Evolutionary conservation across 352 stramenopile genomes (phyloP).

Genomic region (Phytophthora ohioensis): DNA sequence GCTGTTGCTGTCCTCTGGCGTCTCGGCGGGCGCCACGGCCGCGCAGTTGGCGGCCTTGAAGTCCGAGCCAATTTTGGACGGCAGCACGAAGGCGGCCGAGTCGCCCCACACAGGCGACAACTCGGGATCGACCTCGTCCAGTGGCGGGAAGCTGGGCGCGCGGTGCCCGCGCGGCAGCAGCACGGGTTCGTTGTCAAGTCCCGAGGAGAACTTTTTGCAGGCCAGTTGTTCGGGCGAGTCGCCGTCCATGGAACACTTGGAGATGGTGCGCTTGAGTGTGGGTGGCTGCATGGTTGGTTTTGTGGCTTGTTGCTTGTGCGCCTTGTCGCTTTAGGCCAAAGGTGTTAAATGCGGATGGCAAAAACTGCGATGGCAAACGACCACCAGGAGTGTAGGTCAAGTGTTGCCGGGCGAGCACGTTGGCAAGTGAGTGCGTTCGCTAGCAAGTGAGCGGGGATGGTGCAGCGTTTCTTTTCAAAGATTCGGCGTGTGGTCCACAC

Average conservation of each 20-base stretch:
- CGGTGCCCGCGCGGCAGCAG: slow-evolving; percentile 47
- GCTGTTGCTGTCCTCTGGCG: slow-evolving; percentile 7
- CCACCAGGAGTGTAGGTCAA: slow-evolving; percentile 14
- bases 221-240: slow-evolving; percentile 33
- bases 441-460: slow-evolving; percentile 2
- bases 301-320: not conserved
- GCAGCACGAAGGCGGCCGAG: slow-evolving; percentile 28
- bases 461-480: slow-evolving; percentile 33
- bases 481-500: slow-evolving; percentile 30
- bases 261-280: slow-evolving; percentile 81
- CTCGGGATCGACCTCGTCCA: slow-evolving; percentile 43
- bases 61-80: slow-evolving; percentile 17
- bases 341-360: slow-evolving; percentile 6
- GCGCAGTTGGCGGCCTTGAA: slow-evolving; percentile 10
- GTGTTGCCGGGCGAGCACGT: slow-evolving; percentile 10
- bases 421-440: slow-evolving; percentile 29
- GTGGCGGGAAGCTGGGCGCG: slow-evolving; percentile 14
- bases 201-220: slow-evolving; percentile 59
- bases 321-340: slow-evolving; percentile 7
- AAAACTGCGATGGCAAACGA: not conserved
- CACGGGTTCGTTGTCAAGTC: slow-evolving; percentile 47
- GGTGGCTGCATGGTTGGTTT: slow-evolving; percentile 31
- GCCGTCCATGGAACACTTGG: slow-evolving; percentile 72
- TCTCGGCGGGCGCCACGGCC: slow-evolving; percentile 18
- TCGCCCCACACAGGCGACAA: slow-evolving; percentile 45